Conservation (phyloP, 2,329 filamentous ascomycete genomes). For the Lecanicillium sp. region DNA sequence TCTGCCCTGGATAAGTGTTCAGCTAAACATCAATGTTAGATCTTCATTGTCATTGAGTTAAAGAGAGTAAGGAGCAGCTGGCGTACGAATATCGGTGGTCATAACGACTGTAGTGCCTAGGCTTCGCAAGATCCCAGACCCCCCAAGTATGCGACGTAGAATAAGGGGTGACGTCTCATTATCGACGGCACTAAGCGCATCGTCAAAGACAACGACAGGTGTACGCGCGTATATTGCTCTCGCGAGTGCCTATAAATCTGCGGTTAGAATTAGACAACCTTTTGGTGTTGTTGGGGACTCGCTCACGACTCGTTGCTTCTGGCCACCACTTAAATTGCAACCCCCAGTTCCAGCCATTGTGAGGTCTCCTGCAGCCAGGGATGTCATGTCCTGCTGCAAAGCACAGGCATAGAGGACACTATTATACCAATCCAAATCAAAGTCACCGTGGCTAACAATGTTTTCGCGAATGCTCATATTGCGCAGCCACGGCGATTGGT, state of each 20-base stretch:
- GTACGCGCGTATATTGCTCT: slow-evolving; percentile 2
- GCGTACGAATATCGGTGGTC: slow-evolving; percentile 6
- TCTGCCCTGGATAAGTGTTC: slow-evolving; percentile 4
- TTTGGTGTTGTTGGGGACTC: background rate
- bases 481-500: slow-evolving; percentile 31
- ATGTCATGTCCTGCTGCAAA: background rate
- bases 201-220: slow-evolving; percentile 2
- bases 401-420: background rate
- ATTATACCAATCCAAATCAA: background rate
- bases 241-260: slow-evolving; percentile 4
- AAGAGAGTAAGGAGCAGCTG: background rate
- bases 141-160: background rate
- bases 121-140: background rate
- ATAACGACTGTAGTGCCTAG: slow-evolving; percentile 2
- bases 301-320: slow-evolving; percentile 4
- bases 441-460: slow-evolving; percentile 21
- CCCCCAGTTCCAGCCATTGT: slow-evolving; percentile 1
- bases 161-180: background rate
- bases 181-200: slow-evolving; percentile 3
- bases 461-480: slow-evolving; percentile 31
- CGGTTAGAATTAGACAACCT: background rate
- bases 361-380: slow-evolving; percentile 1
- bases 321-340: slow-evolving; percentile 2
- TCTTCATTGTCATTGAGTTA: background rate
- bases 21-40: background rate